Percentiles rank a stretch among this genome's conserved stretches.
These are phyloP conservation scores for Teratosphaeriaceae sp. DNA, from an alignment of 2,329 filamentous ascomycete species.

Conservation along the genomic window DNA sequence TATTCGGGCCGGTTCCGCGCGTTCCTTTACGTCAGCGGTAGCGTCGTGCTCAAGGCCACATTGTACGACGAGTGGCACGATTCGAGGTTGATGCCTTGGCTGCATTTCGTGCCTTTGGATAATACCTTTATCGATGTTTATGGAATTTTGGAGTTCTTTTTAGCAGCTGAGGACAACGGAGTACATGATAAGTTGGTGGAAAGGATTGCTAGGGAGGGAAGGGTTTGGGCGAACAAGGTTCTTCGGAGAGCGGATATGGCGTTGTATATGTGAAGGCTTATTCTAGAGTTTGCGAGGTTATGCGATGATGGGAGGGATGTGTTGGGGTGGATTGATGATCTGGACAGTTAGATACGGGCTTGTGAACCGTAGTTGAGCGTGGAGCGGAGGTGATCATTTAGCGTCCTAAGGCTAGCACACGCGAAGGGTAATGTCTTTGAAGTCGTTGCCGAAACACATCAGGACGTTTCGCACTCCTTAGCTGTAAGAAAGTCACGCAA, in stretches of 20 bases:
- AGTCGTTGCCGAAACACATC: background rate
- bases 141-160: slow-evolving; percentile 23
- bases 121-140: slow-evolving; percentile 23
- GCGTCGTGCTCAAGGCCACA: slow-evolving; percentile 29
- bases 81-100: slow-evolving; percentile 29
- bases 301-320: slow-evolving; percentile 12
- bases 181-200: slow-evolving; percentile 12
- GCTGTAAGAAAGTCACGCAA: background rate
- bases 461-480: background rate
- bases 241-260: slow-evolving; percentile 18
- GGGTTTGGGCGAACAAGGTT: slow-evolving; percentile 17
- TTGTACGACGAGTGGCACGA: slow-evolving; percentile 34
- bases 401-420: background rate
- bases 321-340: slow-evolving; percentile 7
- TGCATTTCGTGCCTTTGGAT: slow-evolving; percentile 30
- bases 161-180: slow-evolving; percentile 5
- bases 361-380: background rate
- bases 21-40: slow-evolving; percentile 15
- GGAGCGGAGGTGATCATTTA: slow-evolving; percentile 1
- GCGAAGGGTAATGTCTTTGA: background rate
- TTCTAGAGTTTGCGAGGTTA: slow-evolving; percentile 18
- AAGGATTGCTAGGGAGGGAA: slow-evolving; percentile 18
- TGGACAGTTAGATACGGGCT: background rate
- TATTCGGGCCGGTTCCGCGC: slow-evolving; percentile 32
- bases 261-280: slow-evolving; percentile 18